These are phyloP conservation scores for Penicillium goetzii DNA, from an alignment of 495 filamentous ascomycete species.

Conservation along the genomic window DNA sequence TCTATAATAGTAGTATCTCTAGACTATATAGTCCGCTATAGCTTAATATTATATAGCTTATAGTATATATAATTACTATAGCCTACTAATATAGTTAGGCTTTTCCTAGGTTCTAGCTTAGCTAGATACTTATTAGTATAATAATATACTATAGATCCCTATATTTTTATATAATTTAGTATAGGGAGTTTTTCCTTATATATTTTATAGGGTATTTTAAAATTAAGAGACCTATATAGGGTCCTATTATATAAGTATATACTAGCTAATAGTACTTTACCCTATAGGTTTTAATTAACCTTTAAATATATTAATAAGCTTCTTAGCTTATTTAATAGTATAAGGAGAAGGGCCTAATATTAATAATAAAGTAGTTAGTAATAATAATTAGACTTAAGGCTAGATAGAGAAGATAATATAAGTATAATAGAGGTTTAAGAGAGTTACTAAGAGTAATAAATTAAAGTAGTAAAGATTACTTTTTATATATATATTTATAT, in stretches of 20 bases:
- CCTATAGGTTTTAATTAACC: not conserved
- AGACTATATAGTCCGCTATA: not conserved
- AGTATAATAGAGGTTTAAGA: no score
- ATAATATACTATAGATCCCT: not conserved
- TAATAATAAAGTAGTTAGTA: no score
- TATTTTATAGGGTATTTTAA: not conserved
- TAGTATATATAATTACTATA: not conserved
- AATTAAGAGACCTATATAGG: not conserved
- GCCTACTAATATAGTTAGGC: conserved; percentile 1
- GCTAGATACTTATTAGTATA: not conserved
- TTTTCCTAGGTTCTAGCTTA: not conserved
- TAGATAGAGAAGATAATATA: no score
- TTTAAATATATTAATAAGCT: not conserved
- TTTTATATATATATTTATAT: no score
- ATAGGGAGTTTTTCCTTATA: not conserved
- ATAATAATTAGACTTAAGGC: no score
- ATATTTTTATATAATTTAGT: not conserved
- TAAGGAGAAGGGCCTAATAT: no score
- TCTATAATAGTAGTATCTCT: not conserved
- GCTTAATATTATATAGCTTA: not conserved
- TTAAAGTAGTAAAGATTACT: no score
- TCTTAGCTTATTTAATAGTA: not conserved
- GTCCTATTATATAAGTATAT: not conserved
- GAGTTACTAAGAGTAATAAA: no score
- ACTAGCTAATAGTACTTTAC: not conserved